Base-by-base conservation (phyloP, 2,329 filamentous ascomycete species). In the Scleromitrula shiraiana region DNA sequence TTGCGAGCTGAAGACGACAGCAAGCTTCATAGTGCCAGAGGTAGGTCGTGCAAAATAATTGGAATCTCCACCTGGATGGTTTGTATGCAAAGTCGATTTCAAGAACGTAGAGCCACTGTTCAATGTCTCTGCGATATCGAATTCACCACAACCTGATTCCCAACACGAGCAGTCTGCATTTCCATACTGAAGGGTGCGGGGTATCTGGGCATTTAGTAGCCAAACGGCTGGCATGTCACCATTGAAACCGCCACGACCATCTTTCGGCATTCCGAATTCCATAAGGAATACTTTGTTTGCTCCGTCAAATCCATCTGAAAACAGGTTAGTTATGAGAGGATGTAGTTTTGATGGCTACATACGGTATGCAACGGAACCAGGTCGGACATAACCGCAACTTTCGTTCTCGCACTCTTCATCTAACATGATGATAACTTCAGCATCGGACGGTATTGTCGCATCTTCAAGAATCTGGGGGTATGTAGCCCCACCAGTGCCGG, bases 101-200 rank as follows among this genome's bases (percentile, higher is more conserved):
- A 78, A 77, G 59, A 78, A 78, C 36, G 69, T 73, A 62, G 83
- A 78, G 23, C 84, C 85, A 1, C 73, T 64, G 51, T 75, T 71
- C 33, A 90, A 76, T 20, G 86, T 74, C 68, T 90, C 86, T 59
- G 83, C 81, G 46, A 89, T 73, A 60, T 91, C 86, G 53, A 85
- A 77, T 68, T 91, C 86, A 58, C 83, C 85, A 60, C 85, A 89
- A 30, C 78, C 79, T 59, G 53, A 83, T 10, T 65, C 66, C 84
- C 84, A 89, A 72, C 86, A 90, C 50, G 78, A 85, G 72, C 85
- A 90, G 2, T 68, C 65, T 7, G 68, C 63, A 40, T 69, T 67
- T 53, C 74, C 73, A 68, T 89, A 89, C 64, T 89, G 84, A 5
- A 75, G 69, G 5, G 82, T 81, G 51, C 80, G 80, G 22, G 84